phyloP scores from a whole-genome alignment of 192 early-diverging fungal genomes.

The Chytriomyces sp. region DNA sequence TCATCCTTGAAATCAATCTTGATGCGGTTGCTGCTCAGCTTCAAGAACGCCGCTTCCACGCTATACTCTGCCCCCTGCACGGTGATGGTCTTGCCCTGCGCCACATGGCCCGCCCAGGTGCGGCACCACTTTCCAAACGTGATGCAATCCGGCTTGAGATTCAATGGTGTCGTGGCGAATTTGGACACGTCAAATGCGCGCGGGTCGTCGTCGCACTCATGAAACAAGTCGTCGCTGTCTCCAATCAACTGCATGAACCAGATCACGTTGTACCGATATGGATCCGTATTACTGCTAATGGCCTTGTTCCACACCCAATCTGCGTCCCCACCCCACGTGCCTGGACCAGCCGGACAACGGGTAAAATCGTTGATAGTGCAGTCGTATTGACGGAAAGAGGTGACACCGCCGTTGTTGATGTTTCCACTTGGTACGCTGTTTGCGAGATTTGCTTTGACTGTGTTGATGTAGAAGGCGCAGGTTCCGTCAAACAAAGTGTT shows the following conservation, averaged over 20 bases:
- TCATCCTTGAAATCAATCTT: no score
- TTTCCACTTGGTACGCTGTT: neutral
- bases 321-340: neutral
- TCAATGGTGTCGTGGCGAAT: constrained; percentile 4
- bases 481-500: no score
- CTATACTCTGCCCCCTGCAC: neutral
- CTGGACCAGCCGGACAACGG: neutral
- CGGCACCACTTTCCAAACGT: no score
- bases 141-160: constrained; percentile 8
- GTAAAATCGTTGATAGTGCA: neutral
- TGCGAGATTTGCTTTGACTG: no score
- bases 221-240: constrained; percentile 14
- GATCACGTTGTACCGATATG: constrained; percentile 6
- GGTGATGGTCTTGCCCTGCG: neutral
- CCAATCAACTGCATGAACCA: constrained; percentile 16
- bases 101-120: neutral
- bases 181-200: neutral
- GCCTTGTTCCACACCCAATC: neutral
- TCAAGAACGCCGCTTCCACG: constrained; percentile 3
- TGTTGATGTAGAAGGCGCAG: no score
- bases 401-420: neutral
- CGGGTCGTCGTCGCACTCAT: constrained; percentile 22
- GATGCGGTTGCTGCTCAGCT: no score
- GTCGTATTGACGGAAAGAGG: neutral
- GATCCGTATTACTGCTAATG: neutral